Conservation (phyloP, 805 yeast genomes). For the Spathaspora girioi region DNA sequence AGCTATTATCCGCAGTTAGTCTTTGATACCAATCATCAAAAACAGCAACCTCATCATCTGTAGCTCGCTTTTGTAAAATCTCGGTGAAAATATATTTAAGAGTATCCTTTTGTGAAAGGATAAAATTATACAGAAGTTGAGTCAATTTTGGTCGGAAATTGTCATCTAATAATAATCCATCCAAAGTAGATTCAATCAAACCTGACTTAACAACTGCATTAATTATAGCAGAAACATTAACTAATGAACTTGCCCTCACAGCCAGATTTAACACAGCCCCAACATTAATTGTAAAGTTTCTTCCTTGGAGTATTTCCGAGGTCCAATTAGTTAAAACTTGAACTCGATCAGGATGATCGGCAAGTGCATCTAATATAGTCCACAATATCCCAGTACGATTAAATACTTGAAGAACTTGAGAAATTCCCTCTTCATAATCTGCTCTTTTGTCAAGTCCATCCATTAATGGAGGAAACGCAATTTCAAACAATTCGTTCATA, state of each 20-base stretch:
- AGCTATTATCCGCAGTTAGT: not conserved
- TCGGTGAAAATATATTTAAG: conserved; percentile 19
- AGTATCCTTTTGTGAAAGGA: conserved; percentile 26
- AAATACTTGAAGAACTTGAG: conserved; percentile 18
- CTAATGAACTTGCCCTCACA: conserved; percentile 1
- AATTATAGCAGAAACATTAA: conserved; percentile 20
- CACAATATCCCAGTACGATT: conserved; percentile 33
- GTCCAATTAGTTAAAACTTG: conserved; percentile 29
- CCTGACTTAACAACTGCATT: conserved; percentile 30
- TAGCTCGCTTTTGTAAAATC: conserved; percentile 19
- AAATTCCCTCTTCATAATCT: conserved; percentile 19
- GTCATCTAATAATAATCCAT: conserved; percentile 36
- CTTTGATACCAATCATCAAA: not conserved
- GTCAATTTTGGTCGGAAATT: conserved; percentile 29
- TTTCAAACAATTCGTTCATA: conserved; percentile 1
- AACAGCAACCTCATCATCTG: not conserved
- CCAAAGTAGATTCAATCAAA: conserved; percentile 26
- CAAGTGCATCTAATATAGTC: conserved; percentile 31
- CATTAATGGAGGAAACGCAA: not conserved
- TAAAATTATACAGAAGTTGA: conserved; percentile 26
- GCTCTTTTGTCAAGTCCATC: conserved; percentile 3
- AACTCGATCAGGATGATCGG: conserved; percentile 26
- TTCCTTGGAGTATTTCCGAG: conserved; percentile 14
- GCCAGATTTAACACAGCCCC: conserved; percentile 2
- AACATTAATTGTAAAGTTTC: conserved; percentile 4